Evolutionary conservation across 306 rosid genomes (phyloP).

Genomic region (Purshia tridentata): DNA sequence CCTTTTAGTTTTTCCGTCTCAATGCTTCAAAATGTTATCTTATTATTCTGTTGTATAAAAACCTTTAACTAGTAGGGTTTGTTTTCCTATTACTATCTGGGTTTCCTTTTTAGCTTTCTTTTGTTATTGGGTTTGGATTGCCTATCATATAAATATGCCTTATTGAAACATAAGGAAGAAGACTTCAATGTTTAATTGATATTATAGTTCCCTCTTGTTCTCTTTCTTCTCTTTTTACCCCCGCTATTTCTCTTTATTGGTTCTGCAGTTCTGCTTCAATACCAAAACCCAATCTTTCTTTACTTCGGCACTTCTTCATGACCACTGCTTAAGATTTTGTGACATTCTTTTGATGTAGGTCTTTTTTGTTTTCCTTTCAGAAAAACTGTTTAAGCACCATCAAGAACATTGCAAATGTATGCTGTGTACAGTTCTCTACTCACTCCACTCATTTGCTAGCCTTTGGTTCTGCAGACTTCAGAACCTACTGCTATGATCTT

Average conservation of each 20-base stretch:
- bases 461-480: conserved; percentile 81
- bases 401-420: conserved; percentile 77
- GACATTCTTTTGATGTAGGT: conserved; percentile 30
- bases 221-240: too few species aligned
- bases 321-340: conserved; percentile 10
- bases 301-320: conserved; percentile 1
- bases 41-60: not conserved
- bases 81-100: not conserved
- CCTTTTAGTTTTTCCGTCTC: not conserved
- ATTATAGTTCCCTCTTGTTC: too few species aligned
- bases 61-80: not conserved
- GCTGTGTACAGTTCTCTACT: conserved; percentile 93
- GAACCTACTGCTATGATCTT: conserved; percentile 88
- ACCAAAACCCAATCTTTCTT: not conserved
- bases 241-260: too few species aligned
- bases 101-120: not conserved
- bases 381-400: conserved; percentile 71
- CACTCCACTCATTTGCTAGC: conserved; percentile 80
- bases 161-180: not conserved
- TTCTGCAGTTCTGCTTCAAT: too few species aligned
- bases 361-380: conserved; percentile 42
- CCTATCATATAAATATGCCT: not conserved
- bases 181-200: too few species aligned
- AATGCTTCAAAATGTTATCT: not conserved
- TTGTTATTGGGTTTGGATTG: not conserved